Percentiles rank a stretch among this genome's conserved stretches.
Conservation (phyloP, 73 alveolate species). For the Tetrahymena borealis region DNA sequence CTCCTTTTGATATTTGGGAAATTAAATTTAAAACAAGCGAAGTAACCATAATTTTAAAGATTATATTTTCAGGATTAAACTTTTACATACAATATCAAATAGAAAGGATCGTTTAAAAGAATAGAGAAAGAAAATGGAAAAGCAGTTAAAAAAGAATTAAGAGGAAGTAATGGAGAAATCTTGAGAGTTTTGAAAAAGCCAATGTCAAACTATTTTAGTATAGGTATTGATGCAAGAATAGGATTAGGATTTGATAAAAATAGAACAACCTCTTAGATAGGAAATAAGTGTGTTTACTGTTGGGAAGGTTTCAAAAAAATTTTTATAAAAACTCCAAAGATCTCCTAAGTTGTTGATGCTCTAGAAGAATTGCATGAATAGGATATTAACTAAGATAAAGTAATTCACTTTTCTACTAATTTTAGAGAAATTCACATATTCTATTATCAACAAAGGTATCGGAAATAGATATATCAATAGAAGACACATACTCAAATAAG, state of each 20-base stretch:
- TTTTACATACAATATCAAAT: background rate
- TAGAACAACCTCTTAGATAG: slow-evolving; percentile 59
- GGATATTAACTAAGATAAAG: slow-evolving; percentile 16
- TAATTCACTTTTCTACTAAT: background rate
- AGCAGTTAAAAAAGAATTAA: background rate
- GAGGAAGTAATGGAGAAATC: slow-evolving; percentile 16
- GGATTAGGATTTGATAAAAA: slow-evolving; percentile 81
- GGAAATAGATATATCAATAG: slow-evolving; percentile 20
- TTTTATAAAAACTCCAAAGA: slow-evolving; percentile 18
- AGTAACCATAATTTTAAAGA: background rate
- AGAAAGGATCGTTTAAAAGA: slow-evolving; percentile 56
- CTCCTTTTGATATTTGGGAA: slow-evolving; percentile 79
- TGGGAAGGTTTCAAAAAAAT: slow-evolving; percentile 88
- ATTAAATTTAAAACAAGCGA: slow-evolving; percentile 48
- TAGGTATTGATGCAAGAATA: slow-evolving; percentile 93
- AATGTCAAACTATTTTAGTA: slow-evolving; percentile 80
- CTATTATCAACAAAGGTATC: slow-evolving; percentile 7
- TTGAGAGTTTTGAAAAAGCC: slow-evolving; percentile 42
- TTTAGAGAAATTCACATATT: too few relatives aligned
- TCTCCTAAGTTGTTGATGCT: slow-evolving; percentile 23
- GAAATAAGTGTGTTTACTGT: slow-evolving; percentile 77
- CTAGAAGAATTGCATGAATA: slow-evolving; percentile 32
- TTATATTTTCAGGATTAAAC: background rate
- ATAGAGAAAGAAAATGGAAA: slow-evolving; percentile 17
- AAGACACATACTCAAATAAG: background rate